A percentile compares a stretch with the other conserved stretches of the same genome.
phyloP scores from a whole-genome alignment of 2,329 filamentous ascomycete genomes.

The Didymella lethalis region DNA sequence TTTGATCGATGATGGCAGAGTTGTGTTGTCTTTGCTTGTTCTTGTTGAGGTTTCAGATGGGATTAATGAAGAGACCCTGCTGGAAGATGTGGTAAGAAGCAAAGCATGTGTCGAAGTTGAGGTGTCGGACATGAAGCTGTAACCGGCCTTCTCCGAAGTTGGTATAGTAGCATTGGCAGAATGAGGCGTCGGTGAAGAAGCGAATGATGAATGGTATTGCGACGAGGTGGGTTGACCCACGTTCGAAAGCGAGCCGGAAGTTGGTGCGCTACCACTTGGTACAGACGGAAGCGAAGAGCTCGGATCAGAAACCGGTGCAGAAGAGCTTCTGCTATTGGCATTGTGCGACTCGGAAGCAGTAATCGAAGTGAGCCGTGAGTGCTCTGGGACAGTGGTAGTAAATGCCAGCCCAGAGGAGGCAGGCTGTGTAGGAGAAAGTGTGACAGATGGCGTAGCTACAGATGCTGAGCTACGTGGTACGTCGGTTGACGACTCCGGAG shows the following conservation, averaged over 20 bases:
- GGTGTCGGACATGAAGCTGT: neutral
- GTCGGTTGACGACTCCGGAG: neutral
- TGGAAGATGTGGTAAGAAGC: neutral
- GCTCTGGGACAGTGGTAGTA: neutral
- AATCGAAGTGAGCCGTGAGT: neutral
- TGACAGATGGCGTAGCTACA: neutral
- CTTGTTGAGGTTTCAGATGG: neutral
- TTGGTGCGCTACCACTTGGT: neutral
- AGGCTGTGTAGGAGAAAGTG: neutral
- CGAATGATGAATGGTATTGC: neutral
- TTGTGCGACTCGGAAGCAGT: neutral
- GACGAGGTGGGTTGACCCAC: neutral
- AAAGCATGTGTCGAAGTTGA: neutral
- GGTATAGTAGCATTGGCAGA: neutral
- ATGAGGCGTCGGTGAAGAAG: neutral
- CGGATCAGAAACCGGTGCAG: neutral
- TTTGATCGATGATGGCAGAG: neutral
- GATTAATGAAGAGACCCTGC: neutral
- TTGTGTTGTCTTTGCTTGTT: neutral
- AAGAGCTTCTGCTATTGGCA: neutral
- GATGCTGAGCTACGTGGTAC: neutral
- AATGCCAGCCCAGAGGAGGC: neutral
- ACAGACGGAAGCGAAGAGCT: neutral
- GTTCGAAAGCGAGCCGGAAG: neutral
- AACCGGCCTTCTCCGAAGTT: slow-evolving; percentile 3